Base-by-base conservation (phyloP, 495 filamentous ascomycete species). In the Xylaria grammica region DNA sequence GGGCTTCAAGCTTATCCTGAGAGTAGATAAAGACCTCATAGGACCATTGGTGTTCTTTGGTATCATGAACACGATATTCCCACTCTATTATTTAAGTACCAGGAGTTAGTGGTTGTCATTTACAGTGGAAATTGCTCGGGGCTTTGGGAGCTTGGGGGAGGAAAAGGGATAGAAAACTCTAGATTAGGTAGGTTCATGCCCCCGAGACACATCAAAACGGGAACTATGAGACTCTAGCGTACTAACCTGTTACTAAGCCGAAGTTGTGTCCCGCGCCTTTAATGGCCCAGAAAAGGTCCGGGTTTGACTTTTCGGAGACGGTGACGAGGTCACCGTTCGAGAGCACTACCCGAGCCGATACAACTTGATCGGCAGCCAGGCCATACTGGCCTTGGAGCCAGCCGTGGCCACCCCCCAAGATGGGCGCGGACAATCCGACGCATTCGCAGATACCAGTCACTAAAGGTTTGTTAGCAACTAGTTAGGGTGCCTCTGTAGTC, bases 201-300 rank as follows among this genome's bases (percentile, higher is more conserved):
- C n/a, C n/a, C n/a, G n/a, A n/a, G n/a, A n/a, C n/a, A n/a, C n/a
- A n/a, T n/a, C n/a, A n/a, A n/a, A n/a, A n/a, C n/a, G n/a, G n/a
- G n/a, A n/a, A n/a, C n/a, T n/a, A n/a, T n/a, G n/a, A n/a, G n/a
- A n/a, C n/a, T n/a, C n/a, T n/a, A n/a, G n/a, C n/a, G n/a, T n/a
- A n/a, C n/a, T n/a, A n/a, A n/a, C n/a, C n/a, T 36, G 74, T 77
- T 17, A 85, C 78, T 57, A 86, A 77, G 30, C 84, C 84, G 51
- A 85, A 85, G 65, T 85, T 85, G 57, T 81, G 77, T n/a, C 0
- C 84, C 82, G 81, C 83, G 22, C 84, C 84, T 17, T 74, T 73
- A 34, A 86, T 69, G 1, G 75, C 82, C 80, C 81, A 84, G 65
- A 74, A 84, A 30, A 85, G 74, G 27, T 84, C 76, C 4, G 78